Base-by-base conservation (phyloP, 768 basidiomycete species). In the Hericium coralloides region DNA sequence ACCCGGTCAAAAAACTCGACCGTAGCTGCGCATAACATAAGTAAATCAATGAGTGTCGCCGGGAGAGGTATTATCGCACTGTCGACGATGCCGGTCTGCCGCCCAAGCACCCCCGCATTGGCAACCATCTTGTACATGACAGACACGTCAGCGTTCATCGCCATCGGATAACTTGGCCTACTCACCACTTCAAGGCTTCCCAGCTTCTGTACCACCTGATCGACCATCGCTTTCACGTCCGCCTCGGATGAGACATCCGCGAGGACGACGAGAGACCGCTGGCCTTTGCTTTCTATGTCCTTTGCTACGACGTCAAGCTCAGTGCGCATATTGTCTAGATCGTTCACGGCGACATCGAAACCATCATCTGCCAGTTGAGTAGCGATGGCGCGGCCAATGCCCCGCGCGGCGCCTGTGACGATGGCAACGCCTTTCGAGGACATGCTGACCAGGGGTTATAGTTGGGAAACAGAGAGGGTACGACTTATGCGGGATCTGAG, bases 341-440 rank as follows among this genome's bases (percentile, higher is more conserved):
- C 81, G 20, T 76, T 79, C 49, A 80, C 59, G n/a, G 72, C 74
- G 43, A 81, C 60, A 47, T 78, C 69, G 60, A 72, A 75, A 3
- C 80, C 79, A 52, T 78, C 79, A 12, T 64, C 57, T 17, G 79
- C 76, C 12, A 82, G 73, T 5, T 77, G 72, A 3, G 72, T 58
- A 6, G 78, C 76, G 43, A 81, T 76, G 38, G 74, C 76, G 37
- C 70, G 70, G 1, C 80, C 80, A 15, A 81, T 78, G 20, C 80
- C 81, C 51, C 71, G 73, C 1, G 72, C 70, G 12, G 70, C 71
- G 23, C 78, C 79, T 0, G 78, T 79, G 39, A 80, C 66, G 52
- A 77, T 63, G 2, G 75, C 77, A 45, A 75, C 67, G 26, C 51
- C 37, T 50, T 50, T 50, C 31, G 31, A 31, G 3, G 43, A 45